A percentile compares a stretch with the other conserved stretches of the same genome.
Evolutionary conservation across 2,329 filamentous ascomycete species (phyloP).

Genomic region (Xylariaceae sp.): DNA sequence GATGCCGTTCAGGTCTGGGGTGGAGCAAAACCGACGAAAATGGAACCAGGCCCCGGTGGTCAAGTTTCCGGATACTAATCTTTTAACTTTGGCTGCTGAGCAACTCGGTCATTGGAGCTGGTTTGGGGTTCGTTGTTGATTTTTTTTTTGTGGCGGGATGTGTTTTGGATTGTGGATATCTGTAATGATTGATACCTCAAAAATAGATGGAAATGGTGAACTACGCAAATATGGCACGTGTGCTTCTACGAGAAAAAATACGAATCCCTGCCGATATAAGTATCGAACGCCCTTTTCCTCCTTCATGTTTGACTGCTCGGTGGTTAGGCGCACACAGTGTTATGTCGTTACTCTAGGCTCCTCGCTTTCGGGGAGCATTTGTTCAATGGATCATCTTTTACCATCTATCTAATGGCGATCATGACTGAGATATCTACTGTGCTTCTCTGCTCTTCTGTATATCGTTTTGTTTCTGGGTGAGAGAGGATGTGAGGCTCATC

Average conservation of each 20-base stretch:
- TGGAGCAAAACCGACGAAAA: conserved; percentile 32
- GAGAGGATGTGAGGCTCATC: no score
- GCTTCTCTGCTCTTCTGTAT: no score
- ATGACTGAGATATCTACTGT: no score
- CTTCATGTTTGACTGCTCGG: not conserved
- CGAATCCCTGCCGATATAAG: not conserved
- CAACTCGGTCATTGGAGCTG: conserved; percentile 27
- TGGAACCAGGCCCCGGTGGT: conserved; percentile 37
- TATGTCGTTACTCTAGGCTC: no score
- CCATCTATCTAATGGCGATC: no score
- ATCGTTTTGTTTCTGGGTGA: no score
- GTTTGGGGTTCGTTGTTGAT: conserved; percentile 24
- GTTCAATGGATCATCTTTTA: no score
- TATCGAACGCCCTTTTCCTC: not conserved
- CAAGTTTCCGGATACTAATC: conserved; percentile 33
- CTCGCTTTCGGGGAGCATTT: no score
- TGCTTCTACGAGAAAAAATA: not conserved
- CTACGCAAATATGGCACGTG: conserved; percentile 11
- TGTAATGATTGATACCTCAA: conserved; percentile 33
- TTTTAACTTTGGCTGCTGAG: conserved; percentile 27
- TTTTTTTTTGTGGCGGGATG: conserved; percentile 19
- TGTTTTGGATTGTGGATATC: conserved; percentile 20
- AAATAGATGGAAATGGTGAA: conserved; percentile 24
- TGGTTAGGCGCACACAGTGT: not conserved
- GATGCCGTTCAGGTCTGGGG: conserved; percentile 29